Conservation (phyloP, 345 rosid genomes). For the Linum tenue region DNA sequence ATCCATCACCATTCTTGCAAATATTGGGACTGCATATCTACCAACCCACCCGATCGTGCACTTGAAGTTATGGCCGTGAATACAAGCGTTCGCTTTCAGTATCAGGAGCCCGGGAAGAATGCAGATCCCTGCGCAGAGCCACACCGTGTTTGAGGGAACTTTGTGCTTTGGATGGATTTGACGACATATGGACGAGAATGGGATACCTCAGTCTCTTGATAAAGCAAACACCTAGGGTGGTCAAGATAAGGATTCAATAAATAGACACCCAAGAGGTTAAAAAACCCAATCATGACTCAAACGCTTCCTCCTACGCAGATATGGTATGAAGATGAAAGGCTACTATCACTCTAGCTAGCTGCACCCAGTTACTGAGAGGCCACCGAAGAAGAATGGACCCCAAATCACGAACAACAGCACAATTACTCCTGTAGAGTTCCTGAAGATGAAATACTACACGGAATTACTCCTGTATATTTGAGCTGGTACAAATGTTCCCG, state of each 20-base stretch:
- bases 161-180: slow-evolving; percentile 48
- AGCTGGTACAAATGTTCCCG: slow-evolving; percentile 48
- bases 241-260: background rate
- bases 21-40: slow-evolving; percentile 50
- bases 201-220: slow-evolving; percentile 51
- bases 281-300: background rate
- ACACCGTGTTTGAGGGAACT: slow-evolving; percentile 52
- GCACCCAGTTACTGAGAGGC: slow-evolving; percentile 61
- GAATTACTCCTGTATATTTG: slow-evolving; percentile 56
- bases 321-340: background rate
- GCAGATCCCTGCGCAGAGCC: slow-evolving; percentile 51
- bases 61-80: slow-evolving; percentile 57
- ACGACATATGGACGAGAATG: slow-evolving; percentile 45
- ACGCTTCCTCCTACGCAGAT: background rate
- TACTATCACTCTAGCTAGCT: slow-evolving; percentile 42
- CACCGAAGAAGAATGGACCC: slow-evolving; percentile 62
- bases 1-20: slow-evolving; percentile 48
- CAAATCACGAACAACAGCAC: slow-evolving; percentile 44
- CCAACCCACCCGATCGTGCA: slow-evolving; percentile 67
- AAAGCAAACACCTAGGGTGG: slow-evolving; percentile 35
- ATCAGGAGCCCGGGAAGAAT: slow-evolving; percentile 50
- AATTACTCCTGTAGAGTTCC: slow-evolving; percentile 42
- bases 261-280: background rate
- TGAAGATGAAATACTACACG: slow-evolving; percentile 47
- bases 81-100: slow-evolving; percentile 36